Conservation (phyloP, 2,329 filamentous ascomycete genomes). For the Immersiporthe knoxdaviesiana region DNA sequence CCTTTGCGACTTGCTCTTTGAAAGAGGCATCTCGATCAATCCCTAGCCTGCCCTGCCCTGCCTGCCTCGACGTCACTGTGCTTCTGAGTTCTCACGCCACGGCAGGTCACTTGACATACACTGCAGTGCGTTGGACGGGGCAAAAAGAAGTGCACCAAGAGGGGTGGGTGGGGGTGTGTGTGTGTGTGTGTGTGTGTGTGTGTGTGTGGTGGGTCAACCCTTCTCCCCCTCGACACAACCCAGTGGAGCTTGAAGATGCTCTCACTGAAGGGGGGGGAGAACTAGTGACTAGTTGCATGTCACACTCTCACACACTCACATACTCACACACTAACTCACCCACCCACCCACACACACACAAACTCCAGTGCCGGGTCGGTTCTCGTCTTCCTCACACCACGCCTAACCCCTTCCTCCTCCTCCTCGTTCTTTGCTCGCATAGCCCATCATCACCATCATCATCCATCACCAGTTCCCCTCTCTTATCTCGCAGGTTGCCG, state of each 20-base stretch:
- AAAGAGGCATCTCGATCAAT: not conserved
- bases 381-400: not conserved
- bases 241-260: not conserved
- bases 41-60: not conserved
- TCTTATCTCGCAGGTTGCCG: not conserved
- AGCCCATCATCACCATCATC: not conserved
- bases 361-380: not conserved
- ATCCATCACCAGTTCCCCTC: not conserved
- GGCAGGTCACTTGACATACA: not conserved
- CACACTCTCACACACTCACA: not conserved
- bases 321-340: not conserved
- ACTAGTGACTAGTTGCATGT: not conserved
- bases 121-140: not conserved
- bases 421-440: not conserved
- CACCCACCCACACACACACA: not conserved
- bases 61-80: slow-evolving; percentile 1
- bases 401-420: not conserved
- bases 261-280: not conserved
- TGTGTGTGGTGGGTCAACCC: not conserved
- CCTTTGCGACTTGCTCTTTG: not conserved
- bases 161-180: not conserved
- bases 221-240: not conserved
- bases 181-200: too few relatives aligned
- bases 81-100: not conserved
- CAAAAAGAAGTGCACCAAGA: not conserved